phyloP scores from a whole-genome alignment of 192 early-diverging fungal genomes.

The Entomortierella lignicola region DNA sequence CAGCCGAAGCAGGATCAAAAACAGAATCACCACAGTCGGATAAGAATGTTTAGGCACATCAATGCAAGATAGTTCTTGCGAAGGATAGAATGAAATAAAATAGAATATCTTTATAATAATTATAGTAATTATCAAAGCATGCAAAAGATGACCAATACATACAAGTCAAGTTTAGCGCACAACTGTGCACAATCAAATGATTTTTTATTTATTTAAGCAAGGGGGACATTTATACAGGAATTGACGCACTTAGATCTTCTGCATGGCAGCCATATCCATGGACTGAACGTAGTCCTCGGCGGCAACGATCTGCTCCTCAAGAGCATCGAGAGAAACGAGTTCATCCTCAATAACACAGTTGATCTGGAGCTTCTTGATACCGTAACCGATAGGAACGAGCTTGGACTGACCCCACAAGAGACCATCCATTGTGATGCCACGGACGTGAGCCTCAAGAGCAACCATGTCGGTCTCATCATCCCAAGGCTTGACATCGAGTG shows the following conservation, averaged over 20 bases:
- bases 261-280: constrained; percentile 89
- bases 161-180: too few species aligned
- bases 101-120: too few species aligned
- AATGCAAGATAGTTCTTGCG: too few species aligned
- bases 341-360: constrained; percentile 93
- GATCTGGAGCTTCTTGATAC: constrained; percentile 97
- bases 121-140: too few species aligned
- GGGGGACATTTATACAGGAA: constrained; percentile 16
- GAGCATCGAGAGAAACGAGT: constrained; percentile 89
- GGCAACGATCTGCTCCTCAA: constrained; percentile 81
- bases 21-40: constrained; percentile 10
- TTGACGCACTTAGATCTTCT: constrained; percentile 81
- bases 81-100: too few species aligned
- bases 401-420: constrained; percentile 89
- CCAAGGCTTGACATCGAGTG: constrained; percentile 98
- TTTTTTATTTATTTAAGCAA: background rate
- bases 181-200: background rate
- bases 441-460: constrained; percentile 78
- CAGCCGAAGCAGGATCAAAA: constrained; percentile 7
- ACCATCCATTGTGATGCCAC: constrained; percentile 85
- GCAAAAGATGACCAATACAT: too few species aligned
- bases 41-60: constrained; percentile 4
- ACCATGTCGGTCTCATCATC: constrained; percentile 95
- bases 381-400: constrained; percentile 89
- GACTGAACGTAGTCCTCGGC: constrained; percentile 93